Evolutionary conservation across 2,329 filamentous ascomycete species (phyloP).

Genomic region (Penicillium sp.): DNA sequence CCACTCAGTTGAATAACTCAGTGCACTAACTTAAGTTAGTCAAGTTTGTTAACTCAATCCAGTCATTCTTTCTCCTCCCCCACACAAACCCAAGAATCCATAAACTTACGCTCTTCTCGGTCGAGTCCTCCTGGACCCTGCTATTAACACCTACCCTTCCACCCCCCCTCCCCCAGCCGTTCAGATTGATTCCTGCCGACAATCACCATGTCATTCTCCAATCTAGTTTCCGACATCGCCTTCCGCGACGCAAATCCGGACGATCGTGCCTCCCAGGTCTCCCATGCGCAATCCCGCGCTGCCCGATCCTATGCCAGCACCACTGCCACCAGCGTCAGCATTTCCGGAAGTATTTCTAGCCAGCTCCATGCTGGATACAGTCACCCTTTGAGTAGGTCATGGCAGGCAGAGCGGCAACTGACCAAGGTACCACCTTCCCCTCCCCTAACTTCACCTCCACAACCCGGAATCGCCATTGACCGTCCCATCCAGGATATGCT

Average conservation of each 20-base stretch:
- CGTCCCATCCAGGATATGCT: slow-evolving; percentile 75
- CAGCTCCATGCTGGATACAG: slow-evolving; percentile 82
- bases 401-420: slow-evolving; percentile 82
- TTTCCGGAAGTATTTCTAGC: slow-evolving; percentile 70
- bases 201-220: slow-evolving; percentile 51
- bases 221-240: slow-evolving; percentile 52
- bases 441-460: neutral
- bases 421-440: slow-evolving; percentile 65
- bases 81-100: neutral
- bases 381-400: slow-evolving; percentile 75
- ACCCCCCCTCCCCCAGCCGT: no score
- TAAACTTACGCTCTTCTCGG: neutral
- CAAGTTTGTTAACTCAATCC: neutral
- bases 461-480: neutral
- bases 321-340: slow-evolving; percentile 53
- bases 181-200: no score
- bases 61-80: neutral
- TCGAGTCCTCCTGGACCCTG: neutral
- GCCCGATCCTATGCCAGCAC: slow-evolving; percentile 51
- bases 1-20: no score
- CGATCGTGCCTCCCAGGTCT: slow-evolving; percentile 47
- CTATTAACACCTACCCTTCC: no score
- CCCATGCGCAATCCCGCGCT: slow-evolving; percentile 42
- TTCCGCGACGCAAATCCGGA: slow-evolving; percentile 46
- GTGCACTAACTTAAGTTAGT: no score